These are phyloP conservation scores for Saccharomycopsis babjevae DNA, from an alignment of 805 yeast genomes.

Conservation along the genomic window DNA sequence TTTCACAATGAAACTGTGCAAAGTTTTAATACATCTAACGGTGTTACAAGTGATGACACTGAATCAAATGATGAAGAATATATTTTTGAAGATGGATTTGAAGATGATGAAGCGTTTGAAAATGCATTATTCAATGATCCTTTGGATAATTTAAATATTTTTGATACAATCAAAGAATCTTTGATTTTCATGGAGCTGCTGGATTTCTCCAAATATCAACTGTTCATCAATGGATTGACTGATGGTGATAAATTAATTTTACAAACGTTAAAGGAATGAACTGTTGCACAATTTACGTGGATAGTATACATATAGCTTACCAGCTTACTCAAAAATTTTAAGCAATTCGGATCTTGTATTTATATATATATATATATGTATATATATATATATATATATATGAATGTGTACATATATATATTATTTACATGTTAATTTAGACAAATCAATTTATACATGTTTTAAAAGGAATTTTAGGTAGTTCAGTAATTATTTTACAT, in stretches of 20 bases:
- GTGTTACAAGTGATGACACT: neutral
- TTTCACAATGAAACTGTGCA: neutral
- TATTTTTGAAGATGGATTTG: conserved; percentile 27
- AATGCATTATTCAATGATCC: conserved; percentile 75
- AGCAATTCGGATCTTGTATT: neutral
- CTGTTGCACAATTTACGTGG: neutral
- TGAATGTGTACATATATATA: neutral
- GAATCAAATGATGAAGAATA: conserved; percentile 26
- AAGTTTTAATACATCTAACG: neutral
- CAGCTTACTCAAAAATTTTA: neutral
- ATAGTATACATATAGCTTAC: no score
- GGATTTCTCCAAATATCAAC: conserved; percentile 40
- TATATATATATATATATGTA: neutral
- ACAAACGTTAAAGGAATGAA: neutral
- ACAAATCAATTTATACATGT: neutral
- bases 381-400: neutral
- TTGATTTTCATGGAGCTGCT: conserved; percentile 38
- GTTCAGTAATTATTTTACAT: conserved; percentile 2
- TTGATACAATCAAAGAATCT: conserved; percentile 50
- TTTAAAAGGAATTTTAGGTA: neutral
- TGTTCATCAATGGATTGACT: conserved; percentile 29
- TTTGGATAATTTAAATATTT: conserved; percentile 67
- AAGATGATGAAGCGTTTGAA: conserved; percentile 57
- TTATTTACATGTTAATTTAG: neutral
- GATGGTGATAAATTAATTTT: conserved; percentile 6